Conservation (phyloP, 192 early-diverging fungal genomes). For the Lunasporangiospora selenospora region DNA sequence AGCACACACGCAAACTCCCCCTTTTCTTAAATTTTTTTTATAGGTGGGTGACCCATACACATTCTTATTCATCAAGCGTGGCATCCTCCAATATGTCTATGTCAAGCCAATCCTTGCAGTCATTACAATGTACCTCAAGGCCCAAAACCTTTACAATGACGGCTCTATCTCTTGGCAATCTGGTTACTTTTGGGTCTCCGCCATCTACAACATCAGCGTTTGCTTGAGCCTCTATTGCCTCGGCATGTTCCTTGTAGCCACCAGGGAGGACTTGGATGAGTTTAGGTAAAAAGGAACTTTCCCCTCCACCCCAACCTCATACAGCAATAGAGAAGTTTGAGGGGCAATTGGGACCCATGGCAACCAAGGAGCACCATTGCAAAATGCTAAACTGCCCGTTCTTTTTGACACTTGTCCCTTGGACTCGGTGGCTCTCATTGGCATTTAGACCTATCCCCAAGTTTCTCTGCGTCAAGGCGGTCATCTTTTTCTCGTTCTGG, state of each 20-base stretch:
- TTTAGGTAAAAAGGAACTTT: no score
- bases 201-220: slow-evolving; percentile 84
- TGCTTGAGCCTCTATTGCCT: slow-evolving; percentile 80
- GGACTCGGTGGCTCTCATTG: slow-evolving; percentile 1
- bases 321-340: no score
- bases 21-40: no score
- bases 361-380: no score
- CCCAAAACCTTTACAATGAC: slow-evolving; percentile 73
- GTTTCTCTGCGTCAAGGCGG: slow-evolving; percentile 89
- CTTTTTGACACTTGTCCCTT: no score
- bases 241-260: slow-evolving; percentile 80
- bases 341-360: no score
- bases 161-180: slow-evolving; percentile 68
- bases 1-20: no score
- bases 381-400: no score
- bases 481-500: slow-evolving; percentile 94
- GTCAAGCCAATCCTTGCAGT: slow-evolving; percentile 79
- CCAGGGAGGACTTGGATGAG: slow-evolving; percentile 63
- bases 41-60: slow-evolving; percentile 83
- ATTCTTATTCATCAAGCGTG: slow-evolving; percentile 80
- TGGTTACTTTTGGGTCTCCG: slow-evolving; percentile 75
- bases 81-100: slow-evolving; percentile 88
- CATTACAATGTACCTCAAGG: slow-evolving; percentile 77
- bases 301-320: no score
- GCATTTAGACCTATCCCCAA: slow-evolving; percentile 78